Conservation (phyloP, 2,329 filamentous ascomycete species). For the Domatiomyces globalis region DNA sequence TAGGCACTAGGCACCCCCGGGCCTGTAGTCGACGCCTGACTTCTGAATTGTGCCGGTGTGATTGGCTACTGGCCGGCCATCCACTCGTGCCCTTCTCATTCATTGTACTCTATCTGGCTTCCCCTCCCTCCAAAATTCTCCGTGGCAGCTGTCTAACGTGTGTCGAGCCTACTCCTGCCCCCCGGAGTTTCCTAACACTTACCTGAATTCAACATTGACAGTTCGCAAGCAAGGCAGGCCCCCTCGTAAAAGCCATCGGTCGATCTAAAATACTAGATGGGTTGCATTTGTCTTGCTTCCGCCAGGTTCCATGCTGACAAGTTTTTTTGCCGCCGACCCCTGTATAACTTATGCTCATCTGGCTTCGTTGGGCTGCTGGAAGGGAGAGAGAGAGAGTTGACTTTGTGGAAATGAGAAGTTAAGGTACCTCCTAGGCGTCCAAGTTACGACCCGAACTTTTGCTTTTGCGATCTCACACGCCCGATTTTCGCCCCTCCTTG, state of each 20-base stretch:
- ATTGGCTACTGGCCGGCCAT: background rate
- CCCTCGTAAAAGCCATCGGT: background rate
- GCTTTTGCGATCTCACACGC: background rate
- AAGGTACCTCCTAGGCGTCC: background rate
- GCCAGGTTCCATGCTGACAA: background rate
- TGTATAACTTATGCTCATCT: background rate
- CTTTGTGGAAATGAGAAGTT: background rate
- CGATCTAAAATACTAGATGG: background rate
- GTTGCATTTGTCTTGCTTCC: background rate
- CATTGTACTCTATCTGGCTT: background rate
- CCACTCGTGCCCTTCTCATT: background rate
- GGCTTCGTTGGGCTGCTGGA: background rate
- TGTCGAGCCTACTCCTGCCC: background rate
- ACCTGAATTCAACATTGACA: background rate
- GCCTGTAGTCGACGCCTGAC: background rate
- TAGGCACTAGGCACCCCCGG: background rate
- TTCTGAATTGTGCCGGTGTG: background rate
- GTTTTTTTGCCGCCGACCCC: background rate
- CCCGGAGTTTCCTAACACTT: background rate
- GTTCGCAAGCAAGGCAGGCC: background rate
- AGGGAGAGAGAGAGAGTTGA: background rate
- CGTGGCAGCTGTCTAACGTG: background rate
- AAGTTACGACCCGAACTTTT: background rate
- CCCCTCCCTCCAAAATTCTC: background rate
- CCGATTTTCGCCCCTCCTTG: background rate